These are phyloP conservation scores for Ceratobasidium sp. DNA, from an alignment of 1,284 basidiomycete species.

Conservation along the genomic window DNA sequence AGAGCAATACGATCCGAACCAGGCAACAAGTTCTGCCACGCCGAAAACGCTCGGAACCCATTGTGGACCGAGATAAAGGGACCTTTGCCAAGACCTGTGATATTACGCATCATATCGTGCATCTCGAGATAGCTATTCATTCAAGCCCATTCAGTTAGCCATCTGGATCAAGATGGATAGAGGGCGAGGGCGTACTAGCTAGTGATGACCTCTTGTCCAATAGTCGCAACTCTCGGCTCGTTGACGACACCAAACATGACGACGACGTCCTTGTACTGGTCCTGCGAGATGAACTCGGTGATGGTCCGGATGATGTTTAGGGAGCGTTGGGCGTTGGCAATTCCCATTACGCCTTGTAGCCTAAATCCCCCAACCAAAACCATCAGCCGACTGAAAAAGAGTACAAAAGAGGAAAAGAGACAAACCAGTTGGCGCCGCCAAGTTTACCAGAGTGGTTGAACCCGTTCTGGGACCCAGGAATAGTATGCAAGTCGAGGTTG, in stretches of 20 bases:
- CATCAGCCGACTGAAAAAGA: too few relatives aligned
- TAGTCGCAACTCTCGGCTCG: conserved; percentile 51
- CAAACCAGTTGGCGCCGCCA: conserved; percentile 53
- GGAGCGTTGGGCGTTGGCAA: conserved; percentile 87
- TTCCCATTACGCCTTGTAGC: conserved; percentile 67
- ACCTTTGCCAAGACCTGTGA: conserved; percentile 65
- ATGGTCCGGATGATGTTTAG: conserved; percentile 90
- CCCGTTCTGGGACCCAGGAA: conserved; percentile 65
- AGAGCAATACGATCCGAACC: conserved; percentile 84
- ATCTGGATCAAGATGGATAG: conserved; percentile 24
- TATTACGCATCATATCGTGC: conserved; percentile 63
- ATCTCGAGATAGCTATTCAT: conserved; percentile 58
- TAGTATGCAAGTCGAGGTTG: conserved; percentile 67
- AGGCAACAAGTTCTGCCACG: conserved; percentile 77
- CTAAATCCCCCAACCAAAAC: conserved; percentile 55
- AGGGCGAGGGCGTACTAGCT: conserved; percentile 34
- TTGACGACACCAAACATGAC: conserved; percentile 79
- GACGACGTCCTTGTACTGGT: conserved; percentile 85
- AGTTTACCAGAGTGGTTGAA: conserved; percentile 67
- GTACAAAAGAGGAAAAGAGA: conserved; percentile 56
- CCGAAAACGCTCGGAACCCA: conserved; percentile 60
- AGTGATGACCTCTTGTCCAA: conserved; percentile 49
- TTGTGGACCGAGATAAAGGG: conserved; percentile 65
- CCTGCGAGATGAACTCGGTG: conserved; percentile 91
- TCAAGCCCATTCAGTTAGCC: not conserved